These are phyloP conservation scores for Yarrowia galli DNA, from an alignment of 1,139 yeast genomes.

Conservation along the genomic window DNA sequence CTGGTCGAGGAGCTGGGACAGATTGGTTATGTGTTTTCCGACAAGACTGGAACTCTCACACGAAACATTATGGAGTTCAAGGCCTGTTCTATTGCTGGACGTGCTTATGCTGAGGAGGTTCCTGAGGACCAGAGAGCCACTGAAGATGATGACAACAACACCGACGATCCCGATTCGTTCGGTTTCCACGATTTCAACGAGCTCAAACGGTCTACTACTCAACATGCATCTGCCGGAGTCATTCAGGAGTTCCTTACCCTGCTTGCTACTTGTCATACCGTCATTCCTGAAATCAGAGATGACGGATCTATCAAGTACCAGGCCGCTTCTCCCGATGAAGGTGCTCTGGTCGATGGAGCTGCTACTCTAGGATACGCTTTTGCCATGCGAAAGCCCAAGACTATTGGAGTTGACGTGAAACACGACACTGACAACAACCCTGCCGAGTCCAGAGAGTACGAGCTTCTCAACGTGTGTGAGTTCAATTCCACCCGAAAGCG, in stretches of 20 bases:
- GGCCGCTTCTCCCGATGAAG: conserved; percentile 99
- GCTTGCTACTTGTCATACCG: conserved; percentile 95
- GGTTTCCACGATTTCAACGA: conserved; percentile 81
- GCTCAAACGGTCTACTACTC: conserved; percentile 60
- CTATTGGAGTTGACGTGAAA: conserved; percentile 68
- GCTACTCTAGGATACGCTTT: conserved; percentile 87
- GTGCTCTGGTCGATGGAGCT: conserved; percentile 97
- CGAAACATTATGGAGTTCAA: conserved; percentile 96
- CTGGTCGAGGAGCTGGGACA: conserved; percentile 97
- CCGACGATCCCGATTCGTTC: conserved; percentile 58
- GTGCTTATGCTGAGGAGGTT: conserved; percentile 83
- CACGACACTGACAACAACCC: conserved; percentile 33
- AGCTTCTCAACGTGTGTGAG: conserved; percentile 88
- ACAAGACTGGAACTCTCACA: conserved; percentile 95
- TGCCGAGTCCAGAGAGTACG: conserved; percentile 57
- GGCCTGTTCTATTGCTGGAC: conserved; percentile 92
- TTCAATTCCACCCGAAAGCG: conserved; percentile 97
- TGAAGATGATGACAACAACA: conserved; percentile 63
- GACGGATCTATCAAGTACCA: conserved; percentile 75
- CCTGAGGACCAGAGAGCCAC: conserved; percentile 89
- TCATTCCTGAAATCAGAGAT: conserved; percentile 83
- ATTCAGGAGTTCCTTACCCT: conserved; percentile 84
- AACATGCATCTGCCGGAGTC: conserved; percentile 59
- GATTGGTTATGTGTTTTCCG: conserved; percentile 92
- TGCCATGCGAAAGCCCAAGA: conserved; percentile 82